phyloP scores from a whole-genome alignment of 495 filamentous ascomycete genomes.

The Penicillium coprophilum region DNA sequence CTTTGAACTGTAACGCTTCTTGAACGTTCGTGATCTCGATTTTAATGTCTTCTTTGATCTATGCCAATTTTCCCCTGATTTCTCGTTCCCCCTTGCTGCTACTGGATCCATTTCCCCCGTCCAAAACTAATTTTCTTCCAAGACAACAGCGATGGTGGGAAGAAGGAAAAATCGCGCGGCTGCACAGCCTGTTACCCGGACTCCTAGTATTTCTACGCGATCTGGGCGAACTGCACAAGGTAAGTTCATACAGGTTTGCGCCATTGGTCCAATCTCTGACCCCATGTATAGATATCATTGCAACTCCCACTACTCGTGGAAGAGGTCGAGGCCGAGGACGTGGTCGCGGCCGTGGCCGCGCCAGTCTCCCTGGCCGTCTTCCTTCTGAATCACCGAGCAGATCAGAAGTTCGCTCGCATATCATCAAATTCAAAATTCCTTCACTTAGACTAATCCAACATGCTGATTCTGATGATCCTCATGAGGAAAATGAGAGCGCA shows the following conservation, averaged over 20 bases:
- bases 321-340: conserved; percentile 25
- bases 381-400: conserved; percentile 3
- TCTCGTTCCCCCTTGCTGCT: conserved; percentile 11
- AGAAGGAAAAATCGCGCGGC: conserved; percentile 24
- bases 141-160: conserved; percentile 38
- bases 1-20: neutral
- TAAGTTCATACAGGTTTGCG: conserved; percentile 9
- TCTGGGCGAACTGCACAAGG: conserved; percentile 23
- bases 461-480: neutral
- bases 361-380: conserved; percentile 12
- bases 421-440: conserved; percentile 22
- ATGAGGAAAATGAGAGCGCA: conserved; percentile 1
- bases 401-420: conserved; percentile 18
- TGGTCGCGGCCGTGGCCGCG: conserved; percentile 12
- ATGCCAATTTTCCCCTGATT: conserved; percentile 5
- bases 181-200: conserved; percentile 13
- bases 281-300: conserved; percentile 10
- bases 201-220: conserved; percentile 25
- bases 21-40: no score
- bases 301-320: conserved; percentile 17
- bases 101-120: conserved; percentile 9
- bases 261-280: conserved; percentile 5
- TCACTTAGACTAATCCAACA: conserved; percentile 5
- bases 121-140: conserved; percentile 12
- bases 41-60: neutral